Conservation (phyloP, 352 stramenopile species). For the Globisporangium cystogenes region DNA sequence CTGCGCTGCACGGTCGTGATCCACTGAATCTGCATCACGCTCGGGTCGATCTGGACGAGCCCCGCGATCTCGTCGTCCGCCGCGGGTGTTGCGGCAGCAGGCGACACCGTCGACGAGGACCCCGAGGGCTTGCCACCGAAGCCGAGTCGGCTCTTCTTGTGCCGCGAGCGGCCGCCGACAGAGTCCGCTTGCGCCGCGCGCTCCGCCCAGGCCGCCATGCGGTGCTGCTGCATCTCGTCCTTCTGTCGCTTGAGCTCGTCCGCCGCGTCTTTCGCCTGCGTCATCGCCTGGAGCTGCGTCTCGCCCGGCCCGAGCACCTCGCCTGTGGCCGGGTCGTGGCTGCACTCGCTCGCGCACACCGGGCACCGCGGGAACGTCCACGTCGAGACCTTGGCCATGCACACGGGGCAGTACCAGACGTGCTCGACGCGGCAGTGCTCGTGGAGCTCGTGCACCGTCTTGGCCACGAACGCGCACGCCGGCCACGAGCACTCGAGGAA, state of each 20-base stretch:
- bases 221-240: constrained; percentile 54
- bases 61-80: constrained; percentile 14
- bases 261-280: constrained; percentile 36
- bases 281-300: constrained; percentile 36
- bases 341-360: constrained; percentile 57
- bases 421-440: constrained; percentile 62
- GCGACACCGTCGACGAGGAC: neutral
- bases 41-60: constrained; percentile 21
- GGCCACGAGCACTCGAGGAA: constrained; percentile 68
- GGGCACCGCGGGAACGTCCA: constrained; percentile 63
- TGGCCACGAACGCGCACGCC: constrained; percentile 41
- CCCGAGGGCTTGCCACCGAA: constrained; percentile 13
- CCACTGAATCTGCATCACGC: constrained; percentile 39
- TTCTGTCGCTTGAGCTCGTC: constrained; percentile 37
- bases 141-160: constrained; percentile 29
- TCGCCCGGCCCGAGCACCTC: constrained; percentile 61
- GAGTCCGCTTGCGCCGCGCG: constrained; percentile 30
- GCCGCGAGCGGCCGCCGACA: constrained; percentile 13
- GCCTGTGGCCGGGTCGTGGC: constrained; percentile 41
- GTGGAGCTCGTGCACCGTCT: constrained; percentile 70
- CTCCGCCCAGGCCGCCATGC: constrained; percentile 58
- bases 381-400: constrained; percentile 54
- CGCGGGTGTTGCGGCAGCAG: neutral
- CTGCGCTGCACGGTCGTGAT: constrained; percentile 41
- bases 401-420: constrained; percentile 79